Evolutionary conservation across 2,329 filamentous ascomycete genomes (phyloP), one percentile per base, ranked within the genome.

Genomic region (Claviceps sp.): DNA sequence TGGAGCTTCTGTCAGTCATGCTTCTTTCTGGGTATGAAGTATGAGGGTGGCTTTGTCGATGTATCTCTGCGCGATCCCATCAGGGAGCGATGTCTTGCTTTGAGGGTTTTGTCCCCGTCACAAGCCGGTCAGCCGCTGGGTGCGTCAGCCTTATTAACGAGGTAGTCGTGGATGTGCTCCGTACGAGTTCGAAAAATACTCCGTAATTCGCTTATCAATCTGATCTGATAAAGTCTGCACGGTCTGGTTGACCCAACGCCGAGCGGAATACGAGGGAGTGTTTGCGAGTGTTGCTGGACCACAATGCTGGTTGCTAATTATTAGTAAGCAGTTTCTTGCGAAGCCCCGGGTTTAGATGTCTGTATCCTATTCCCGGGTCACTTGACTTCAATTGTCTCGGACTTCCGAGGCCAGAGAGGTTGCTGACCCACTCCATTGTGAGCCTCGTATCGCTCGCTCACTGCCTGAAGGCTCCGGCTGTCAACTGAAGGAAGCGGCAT

Each of bases 401-500:
- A 34, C 29, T 9, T 34, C 29, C 29, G 20, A 20, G 20, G 20
- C 20, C 20, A 20, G 20, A 2, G 20, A 20, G 20, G 20, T 20
- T 20, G 20, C 20, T 20, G 23, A 23, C 23, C 23, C 23, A 23
- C 23, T 26, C 76, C 73, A 59, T 77, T 71, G 70, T 81, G 80
- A 65, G 77, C 88, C 84, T 98, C 93, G 78, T 95, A 98, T 93
- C n/a, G n/a, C n/a, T n/a, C n/a, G n/a, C n/a, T n/a, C 93, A 98
- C 79, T 97, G 26, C 6, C 6, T 26, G 1, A 2, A 26, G 26
- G 26, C 26, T 26, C 26, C 26, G 91, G 73, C 93, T n/a, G n/a
- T n/a, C n/a, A n/a, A n/a, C n/a, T 82, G 88, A 98, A 98, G 64
- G 93, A 93, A 59, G 93, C 88, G 66, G 93, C 93, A 75, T 98